Evolutionary conservation across 2,329 filamentous ascomycete genomes (phyloP).

Genomic region (Plectosphaerella sp.): DNA sequence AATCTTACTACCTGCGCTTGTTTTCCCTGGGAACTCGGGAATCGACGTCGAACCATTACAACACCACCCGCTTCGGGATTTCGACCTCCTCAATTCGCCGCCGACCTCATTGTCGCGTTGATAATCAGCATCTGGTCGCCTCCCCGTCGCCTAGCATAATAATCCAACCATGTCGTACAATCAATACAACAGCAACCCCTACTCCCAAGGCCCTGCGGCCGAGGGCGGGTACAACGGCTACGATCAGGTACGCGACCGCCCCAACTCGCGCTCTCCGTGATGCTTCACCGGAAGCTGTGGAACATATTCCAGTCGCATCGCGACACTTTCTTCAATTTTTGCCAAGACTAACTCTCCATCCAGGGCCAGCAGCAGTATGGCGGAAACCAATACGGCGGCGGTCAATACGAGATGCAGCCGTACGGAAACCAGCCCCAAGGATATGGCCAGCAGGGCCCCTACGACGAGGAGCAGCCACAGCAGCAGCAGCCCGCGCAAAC

Average conservation of each 20-base stretch:
- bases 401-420: slow-evolving; percentile 52
- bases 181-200: slow-evolving; percentile 62
- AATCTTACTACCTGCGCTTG: neutral
- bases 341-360: neutral
- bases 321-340: neutral
- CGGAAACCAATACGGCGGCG: slow-evolving; percentile 38
- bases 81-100: neutral
- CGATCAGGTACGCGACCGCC: slow-evolving; percentile 28
- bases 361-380: slow-evolving; percentile 13
- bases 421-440: slow-evolving; percentile 32
- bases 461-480: slow-evolving; percentile 11
- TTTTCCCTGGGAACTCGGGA: too few relatives aligned
- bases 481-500: slow-evolving; percentile 14
- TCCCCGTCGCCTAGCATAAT: neutral
- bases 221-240: slow-evolving; percentile 39
- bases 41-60: too few relatives aligned
- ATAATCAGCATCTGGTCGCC: neutral
- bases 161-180: slow-evolving; percentile 52
- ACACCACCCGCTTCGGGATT: neutral
- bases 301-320: neutral
- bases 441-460: slow-evolving; percentile 12
- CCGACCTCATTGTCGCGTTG: slow-evolving; percentile 1
- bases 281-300: neutral
- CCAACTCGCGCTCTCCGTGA: neutral
- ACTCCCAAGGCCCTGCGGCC: slow-evolving; percentile 47